Base-by-base conservation (phyloP, 1,284 basidiomycete species). In the Ustilago cynodontis region DNA sequence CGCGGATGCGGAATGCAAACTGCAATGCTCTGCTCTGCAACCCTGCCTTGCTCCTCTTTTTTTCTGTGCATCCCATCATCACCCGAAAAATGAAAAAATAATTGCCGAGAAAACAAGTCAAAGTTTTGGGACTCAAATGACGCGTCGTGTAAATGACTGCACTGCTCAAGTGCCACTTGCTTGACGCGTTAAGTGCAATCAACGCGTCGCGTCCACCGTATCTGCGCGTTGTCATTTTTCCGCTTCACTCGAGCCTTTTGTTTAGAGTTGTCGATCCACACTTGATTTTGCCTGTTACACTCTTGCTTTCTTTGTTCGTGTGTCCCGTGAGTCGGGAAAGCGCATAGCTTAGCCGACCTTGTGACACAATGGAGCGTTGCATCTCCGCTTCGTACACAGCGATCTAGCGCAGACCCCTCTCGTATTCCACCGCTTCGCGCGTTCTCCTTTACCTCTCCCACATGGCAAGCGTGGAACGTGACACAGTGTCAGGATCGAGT, bases 201-300 rank as follows among this genome's bases (percentile, higher is more conserved):
- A 57, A 71, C 68, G 68, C 68, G 62, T 54, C 68, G 68, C 68
- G 68, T 52, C 26, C 13, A 24, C 31, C 31, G 9, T 16, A 20
- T 35, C 20, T 41, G 22, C 53, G 20, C 22, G 41, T 16, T 35
- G n/a, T 29, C 47, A 6, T 51, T 51, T 52, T 60, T 49, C 50
- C 24, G 10, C 8, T 35, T 37, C 35, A 13, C 13, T 49, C n/a
- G 5, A 5, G 5, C 31, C 11, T 11, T 33, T 11, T 33, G 31
- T 11, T 24, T 26, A 28, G 31, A 52, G 28, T 20, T 54, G 54
- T 56, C 54, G 39, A 37, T 43, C 47, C 47, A 49, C 47, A 49
- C 47, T 45, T 5, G 5, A 20, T 22, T 45, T 45, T 45, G 22
- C n/a, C 22, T 47, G 6, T 26, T 47, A 24, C 1, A 24, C 43